These are phyloP conservation scores for Cucurbita ficifolia DNA, from an alignment of 306 rosid genomes.

Conservation along the genomic window DNA sequence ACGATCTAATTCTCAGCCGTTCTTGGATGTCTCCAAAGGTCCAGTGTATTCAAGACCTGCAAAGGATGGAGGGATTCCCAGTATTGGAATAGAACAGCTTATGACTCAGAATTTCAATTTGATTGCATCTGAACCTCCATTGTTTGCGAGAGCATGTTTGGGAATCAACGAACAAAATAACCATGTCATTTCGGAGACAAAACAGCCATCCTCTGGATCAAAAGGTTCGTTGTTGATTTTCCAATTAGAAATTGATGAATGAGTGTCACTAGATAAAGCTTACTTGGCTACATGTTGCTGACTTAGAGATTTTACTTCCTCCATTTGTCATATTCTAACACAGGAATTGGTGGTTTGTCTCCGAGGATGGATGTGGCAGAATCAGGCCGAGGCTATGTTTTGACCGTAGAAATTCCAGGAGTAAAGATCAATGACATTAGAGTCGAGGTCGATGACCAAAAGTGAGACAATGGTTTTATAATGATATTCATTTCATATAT, in stretches of 20 bases:
- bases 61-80: constrained; percentile 8
- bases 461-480: constrained; percentile 25
- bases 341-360: constrained; percentile 45
- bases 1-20: constrained; percentile 15
- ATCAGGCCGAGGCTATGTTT: constrained; percentile 37
- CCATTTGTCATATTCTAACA: not conserved
- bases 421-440: constrained; percentile 44
- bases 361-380: constrained; percentile 81
- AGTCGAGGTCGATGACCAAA: constrained; percentile 74
- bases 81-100: constrained; percentile 18
- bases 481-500: no score
- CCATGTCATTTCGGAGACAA: constrained; percentile 17
- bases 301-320: not conserved
- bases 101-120: constrained; percentile 12
- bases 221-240: constrained; percentile 20
- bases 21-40: constrained; percentile 20
- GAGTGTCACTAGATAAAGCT: no score
- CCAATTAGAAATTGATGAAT: not conserved
- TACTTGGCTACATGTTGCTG: not conserved
- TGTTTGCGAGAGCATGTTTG: constrained; percentile 36
- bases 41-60: constrained; percentile 51
- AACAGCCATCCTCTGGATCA: constrained; percentile 12
- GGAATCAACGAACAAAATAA: constrained; percentile 7
- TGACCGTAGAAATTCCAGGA: constrained; percentile 73
- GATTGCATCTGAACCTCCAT: constrained; percentile 33